These are phyloP conservation scores for Pelargonium australe DNA, from an alignment of 441 rosid species.

Conservation along the genomic window DNA sequence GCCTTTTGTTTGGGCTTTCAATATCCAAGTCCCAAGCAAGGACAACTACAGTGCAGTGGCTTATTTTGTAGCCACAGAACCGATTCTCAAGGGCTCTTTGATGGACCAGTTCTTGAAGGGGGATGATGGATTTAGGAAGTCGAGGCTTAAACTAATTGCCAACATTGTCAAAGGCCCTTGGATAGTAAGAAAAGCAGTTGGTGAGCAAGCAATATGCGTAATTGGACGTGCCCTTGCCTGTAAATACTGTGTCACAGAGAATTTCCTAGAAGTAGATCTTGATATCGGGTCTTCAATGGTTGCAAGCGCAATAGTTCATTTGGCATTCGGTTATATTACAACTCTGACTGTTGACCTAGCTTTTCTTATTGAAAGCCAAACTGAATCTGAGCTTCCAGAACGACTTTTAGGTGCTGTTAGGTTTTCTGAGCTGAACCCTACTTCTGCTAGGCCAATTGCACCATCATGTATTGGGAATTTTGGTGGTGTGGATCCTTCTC, in stretches of 20 bases:
- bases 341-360: constrained; percentile 84
- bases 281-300: constrained; percentile 96
- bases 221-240: constrained; percentile 80
- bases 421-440: constrained; percentile 68
- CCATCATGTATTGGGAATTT: constrained; percentile 23
- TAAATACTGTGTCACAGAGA: constrained; percentile 43
- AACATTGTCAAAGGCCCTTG: constrained; percentile 93
- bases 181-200: constrained; percentile 92
- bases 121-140: constrained; percentile 59
- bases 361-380: constrained; percentile 74
- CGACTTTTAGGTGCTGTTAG: constrained; percentile 66
- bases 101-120: constrained; percentile 65
- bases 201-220: constrained; percentile 90
- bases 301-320: constrained; percentile 86
- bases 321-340: constrained; percentile 79
- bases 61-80: constrained; percentile 58
- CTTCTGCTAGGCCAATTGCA: constrained; percentile 45
- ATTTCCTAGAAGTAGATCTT: constrained; percentile 72
- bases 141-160: constrained; percentile 81
- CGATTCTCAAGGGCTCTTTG: constrained; percentile 62
- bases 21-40: constrained; percentile 81
- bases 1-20: constrained; percentile 93
- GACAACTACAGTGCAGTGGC: constrained; percentile 83
- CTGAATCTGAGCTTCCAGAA: constrained; percentile 80
- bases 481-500: constrained; percentile 33